A percentile compares a stretch with the other conserved stretches of the same genome.
phyloP scores from a whole-genome alignment of 805 yeast species.

The Blastobotrys mokoenaii region DNA sequence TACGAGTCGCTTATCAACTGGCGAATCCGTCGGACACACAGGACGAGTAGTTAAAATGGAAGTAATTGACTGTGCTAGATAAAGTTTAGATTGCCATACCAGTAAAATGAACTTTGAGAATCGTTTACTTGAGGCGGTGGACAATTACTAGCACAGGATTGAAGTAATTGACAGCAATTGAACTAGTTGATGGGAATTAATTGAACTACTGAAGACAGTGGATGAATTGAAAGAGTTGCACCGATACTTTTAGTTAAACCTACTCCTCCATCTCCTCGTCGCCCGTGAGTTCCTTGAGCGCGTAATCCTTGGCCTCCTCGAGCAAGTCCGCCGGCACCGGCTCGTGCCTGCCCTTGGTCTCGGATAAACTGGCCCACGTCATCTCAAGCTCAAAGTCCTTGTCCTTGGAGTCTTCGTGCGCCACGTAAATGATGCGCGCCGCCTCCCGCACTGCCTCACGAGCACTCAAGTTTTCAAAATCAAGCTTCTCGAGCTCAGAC shows the following conservation, averaged over 20 bases:
- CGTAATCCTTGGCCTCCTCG: slow-evolving; percentile 74
- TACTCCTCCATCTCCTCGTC: slow-evolving; percentile 58
- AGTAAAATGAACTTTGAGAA: too few relatives aligned
- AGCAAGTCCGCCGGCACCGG: slow-evolving; percentile 72
- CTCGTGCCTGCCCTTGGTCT: slow-evolving; percentile 73
- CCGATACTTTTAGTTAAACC: not conserved
- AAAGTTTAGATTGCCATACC: too few relatives aligned
- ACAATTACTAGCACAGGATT: too few relatives aligned
- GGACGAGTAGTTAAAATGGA: too few relatives aligned
- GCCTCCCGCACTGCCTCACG: slow-evolving; percentile 88
- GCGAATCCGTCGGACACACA: too few relatives aligned
- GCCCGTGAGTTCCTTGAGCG: slow-evolving; percentile 77
- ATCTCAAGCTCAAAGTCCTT: slow-evolving; percentile 94
- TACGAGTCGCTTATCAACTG: too few relatives aligned
- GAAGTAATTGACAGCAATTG: too few relatives aligned
- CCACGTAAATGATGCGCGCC: slow-evolving; percentile 83
- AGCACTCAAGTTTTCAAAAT: slow-evolving; percentile 57
- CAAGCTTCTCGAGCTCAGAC: slow-evolving; percentile 87
- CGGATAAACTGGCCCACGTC: slow-evolving; percentile 73
- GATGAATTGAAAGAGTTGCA: too few relatives aligned
- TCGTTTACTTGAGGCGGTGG: too few relatives aligned
- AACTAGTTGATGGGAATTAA: too few relatives aligned
- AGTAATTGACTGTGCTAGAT: too few relatives aligned
- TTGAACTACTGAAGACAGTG: too few relatives aligned
- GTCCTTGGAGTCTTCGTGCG: slow-evolving; percentile 97